These are phyloP conservation scores for Kuraishia hungarica DNA, from an alignment of 805 yeast species.

Conservation along the genomic window DNA sequence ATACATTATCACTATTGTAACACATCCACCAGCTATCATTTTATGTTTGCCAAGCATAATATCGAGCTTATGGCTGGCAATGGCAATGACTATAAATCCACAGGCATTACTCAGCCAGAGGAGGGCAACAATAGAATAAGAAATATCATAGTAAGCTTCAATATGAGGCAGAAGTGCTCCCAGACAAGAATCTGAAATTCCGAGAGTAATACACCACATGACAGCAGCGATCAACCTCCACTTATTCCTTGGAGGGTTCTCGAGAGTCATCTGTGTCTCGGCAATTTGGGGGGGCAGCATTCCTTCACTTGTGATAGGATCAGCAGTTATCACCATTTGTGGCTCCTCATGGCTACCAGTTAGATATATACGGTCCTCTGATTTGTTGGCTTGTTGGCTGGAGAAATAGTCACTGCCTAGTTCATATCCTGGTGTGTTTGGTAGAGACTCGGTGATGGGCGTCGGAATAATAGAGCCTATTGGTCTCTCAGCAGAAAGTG, in stretches of 20 bases:
- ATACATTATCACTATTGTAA: constrained; percentile 30
- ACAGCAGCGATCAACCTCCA: constrained; percentile 33
- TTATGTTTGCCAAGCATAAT: constrained; percentile 30
- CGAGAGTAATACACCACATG: constrained; percentile 31
- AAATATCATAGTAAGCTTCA: constrained; percentile 37
- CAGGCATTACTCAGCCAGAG: constrained; percentile 51
- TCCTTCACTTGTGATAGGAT: not conserved
- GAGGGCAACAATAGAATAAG: constrained; percentile 45
- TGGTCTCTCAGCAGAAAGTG: constrained; percentile 1
- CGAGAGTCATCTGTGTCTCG: constrained; percentile 23
- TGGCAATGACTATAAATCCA: constrained; percentile 46
- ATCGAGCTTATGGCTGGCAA: constrained; percentile 36
- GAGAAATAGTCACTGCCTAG: constrained; percentile 5
- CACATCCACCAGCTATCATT: constrained; percentile 30
- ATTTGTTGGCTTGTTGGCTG: not conserved
- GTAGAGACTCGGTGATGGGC: constrained; percentile 31
- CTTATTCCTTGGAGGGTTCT: constrained; percentile 32
- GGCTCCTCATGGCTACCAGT: not conserved
- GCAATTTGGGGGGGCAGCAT: not conserved
- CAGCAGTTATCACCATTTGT: not conserved
- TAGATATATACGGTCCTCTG: not conserved
- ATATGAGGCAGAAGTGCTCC: constrained; percentile 53
- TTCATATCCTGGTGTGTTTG: constrained; percentile 32
- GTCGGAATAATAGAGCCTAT: constrained; percentile 18
- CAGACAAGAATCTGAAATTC: constrained; percentile 48